Percentiles rank a stretch among this genome's conserved stretches.
phyloP scores from a whole-genome alignment of 495 filamentous ascomycete species.

The Daldinia decipiens region DNA sequence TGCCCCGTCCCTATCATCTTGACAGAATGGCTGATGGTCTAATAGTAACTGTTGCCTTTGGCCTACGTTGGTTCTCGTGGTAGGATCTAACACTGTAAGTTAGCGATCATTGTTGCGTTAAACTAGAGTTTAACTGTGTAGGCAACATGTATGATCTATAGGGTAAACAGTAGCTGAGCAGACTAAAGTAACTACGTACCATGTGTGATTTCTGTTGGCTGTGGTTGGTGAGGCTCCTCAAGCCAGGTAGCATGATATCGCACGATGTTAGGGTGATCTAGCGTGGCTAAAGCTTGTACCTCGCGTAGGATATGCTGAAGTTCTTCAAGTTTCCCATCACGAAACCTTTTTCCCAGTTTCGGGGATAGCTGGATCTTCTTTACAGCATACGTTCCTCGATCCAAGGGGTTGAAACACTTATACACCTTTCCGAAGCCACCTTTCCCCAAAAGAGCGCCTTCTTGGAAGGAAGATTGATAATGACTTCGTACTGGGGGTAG shows the following conservation, averaged over 20 bases:
- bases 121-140: neutral
- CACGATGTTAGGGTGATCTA: constrained; percentile 67
- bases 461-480: constrained; percentile 45
- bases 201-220: constrained; percentile 31
- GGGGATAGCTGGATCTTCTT: constrained; percentile 66
- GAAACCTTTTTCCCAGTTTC: constrained; percentile 58
- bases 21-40: constrained; percentile 37
- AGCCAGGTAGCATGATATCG: constrained; percentile 67
- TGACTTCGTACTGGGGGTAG: constrained; percentile 29
- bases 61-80: neutral
- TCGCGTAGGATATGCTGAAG: constrained; percentile 65
- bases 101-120: neutral
- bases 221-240: constrained; percentile 55
- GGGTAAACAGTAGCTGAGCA: neutral
- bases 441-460: constrained; percentile 56
- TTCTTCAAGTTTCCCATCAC: constrained; percentile 60
- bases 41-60: constrained; percentile 36
- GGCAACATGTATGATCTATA: neutral
- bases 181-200: constrained; percentile 27
- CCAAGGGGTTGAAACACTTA: constrained; percentile 62
- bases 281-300: constrained; percentile 63
- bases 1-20: constrained; percentile 9
- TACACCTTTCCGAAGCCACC: constrained; percentile 68
- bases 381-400: constrained; percentile 63
- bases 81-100: constrained; percentile 20